phyloP scores from a whole-genome alignment of 257 asterid genomes.

The Jaltomata sinuosa region DNA sequence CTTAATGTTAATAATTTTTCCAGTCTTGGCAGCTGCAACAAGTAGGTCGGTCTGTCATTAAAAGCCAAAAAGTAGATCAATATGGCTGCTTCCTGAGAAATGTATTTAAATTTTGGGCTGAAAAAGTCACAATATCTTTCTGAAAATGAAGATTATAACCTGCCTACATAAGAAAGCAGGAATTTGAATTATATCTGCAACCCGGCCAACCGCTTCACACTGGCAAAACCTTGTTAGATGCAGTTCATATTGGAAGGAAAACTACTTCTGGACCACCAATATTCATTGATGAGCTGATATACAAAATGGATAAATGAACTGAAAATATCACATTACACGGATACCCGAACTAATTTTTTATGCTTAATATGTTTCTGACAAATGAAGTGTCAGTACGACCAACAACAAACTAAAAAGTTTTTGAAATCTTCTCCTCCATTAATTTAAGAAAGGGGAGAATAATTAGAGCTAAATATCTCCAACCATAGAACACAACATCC shows the following conservation, averaged over 20 bases:
- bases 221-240: conserved; percentile 17
- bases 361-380: neutral
- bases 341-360: neutral
- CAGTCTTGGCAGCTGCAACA: conserved; percentile 92
- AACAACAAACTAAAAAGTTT: neutral
- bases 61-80: conserved; percentile 5
- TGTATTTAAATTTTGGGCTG: neutral
- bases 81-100: neutral
- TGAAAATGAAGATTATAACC: conserved; percentile 28
- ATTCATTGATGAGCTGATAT: neutral
- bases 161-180: conserved; percentile 98
- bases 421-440: neutral
- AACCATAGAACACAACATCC: neutral
- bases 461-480: neutral
- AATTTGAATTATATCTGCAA: conserved; percentile 94
- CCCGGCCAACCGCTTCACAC: conserved; percentile 98
- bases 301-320: neutral
- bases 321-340: neutral
- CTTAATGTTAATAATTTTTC: conserved; percentile 75
- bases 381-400: neutral
- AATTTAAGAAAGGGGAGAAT: neutral
- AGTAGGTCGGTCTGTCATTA: conserved; percentile 78
- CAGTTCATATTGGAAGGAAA: neutral
- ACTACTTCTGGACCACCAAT: neutral
- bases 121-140: neutral